Evolutionary conservation across 495 filamentous ascomycete genomes (phyloP).

Genomic region (Ramalina intermedia): DNA sequence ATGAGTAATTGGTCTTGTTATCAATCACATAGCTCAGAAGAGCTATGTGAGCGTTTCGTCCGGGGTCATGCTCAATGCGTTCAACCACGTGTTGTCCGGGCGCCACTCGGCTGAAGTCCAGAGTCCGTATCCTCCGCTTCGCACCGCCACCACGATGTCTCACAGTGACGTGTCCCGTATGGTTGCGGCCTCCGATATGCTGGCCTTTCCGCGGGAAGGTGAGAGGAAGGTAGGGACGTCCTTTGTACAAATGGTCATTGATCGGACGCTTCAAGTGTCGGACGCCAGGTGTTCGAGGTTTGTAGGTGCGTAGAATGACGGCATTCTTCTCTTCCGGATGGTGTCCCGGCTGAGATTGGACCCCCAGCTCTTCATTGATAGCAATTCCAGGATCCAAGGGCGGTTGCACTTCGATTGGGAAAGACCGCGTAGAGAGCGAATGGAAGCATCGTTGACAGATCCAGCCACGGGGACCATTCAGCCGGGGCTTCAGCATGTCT

Average conservation of each 20-base stretch:
- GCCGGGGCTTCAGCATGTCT: slow-evolving; percentile 48
- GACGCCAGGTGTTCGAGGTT: slow-evolving; percentile 84
- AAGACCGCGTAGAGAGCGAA: slow-evolving; percentile 24
- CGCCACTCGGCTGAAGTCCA: slow-evolving; percentile 67
- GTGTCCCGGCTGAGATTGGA: slow-evolving; percentile 4
- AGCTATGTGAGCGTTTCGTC: slow-evolving; percentile 85
- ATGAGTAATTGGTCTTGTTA: slow-evolving; percentile 33
- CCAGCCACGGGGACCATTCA: slow-evolving; percentile 36
- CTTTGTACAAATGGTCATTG: slow-evolving; percentile 95
- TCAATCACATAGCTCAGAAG: slow-evolving; percentile 53
- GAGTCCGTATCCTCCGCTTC: slow-evolving; percentile 76
- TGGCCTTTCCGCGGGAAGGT: slow-evolving; percentile 87
- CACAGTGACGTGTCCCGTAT: slow-evolving; percentile 68
- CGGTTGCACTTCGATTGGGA: slow-evolving; percentile 24
- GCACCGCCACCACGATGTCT: slow-evolving; percentile 82
- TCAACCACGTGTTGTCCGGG: slow-evolving; percentile 77
- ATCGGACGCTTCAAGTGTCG: slow-evolving; percentile 82
- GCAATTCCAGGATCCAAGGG: slow-evolving; percentile 15
- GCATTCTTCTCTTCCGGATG: slow-evolving; percentile 2
- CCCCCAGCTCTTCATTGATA: slow-evolving; percentile 3
- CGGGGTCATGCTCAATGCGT: slow-evolving; percentile 90
- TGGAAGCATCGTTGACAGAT: slow-evolving; percentile 30
- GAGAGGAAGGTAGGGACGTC: slow-evolving; percentile 63
- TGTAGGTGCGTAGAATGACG: slow-evolving; percentile 59
- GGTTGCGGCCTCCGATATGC: slow-evolving; percentile 82